A percentile compares a stretch with the other conserved stretches of the same genome.
phyloP scores from a whole-genome alignment of 108 stramenopile species.

The Schizochytrium sp. region DNA sequence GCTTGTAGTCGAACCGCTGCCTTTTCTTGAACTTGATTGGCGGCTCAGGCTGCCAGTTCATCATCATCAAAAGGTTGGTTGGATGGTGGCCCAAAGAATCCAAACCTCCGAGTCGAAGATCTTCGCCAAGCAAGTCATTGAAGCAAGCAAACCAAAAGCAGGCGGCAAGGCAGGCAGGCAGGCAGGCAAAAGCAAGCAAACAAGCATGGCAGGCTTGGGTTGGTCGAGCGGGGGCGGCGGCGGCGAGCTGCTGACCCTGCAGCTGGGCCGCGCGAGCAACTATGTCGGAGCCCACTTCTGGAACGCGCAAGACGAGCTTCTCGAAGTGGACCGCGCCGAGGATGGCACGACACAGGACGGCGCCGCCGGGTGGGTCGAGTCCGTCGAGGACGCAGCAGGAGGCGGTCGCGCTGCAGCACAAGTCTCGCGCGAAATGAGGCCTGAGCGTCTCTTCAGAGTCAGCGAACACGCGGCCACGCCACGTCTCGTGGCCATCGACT shows the following conservation, averaged over 20 bases:
- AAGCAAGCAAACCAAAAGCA: not conserved
- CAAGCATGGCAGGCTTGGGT: not conserved
- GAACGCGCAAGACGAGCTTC: constrained; percentile 5
- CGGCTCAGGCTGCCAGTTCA: too few relatives aligned
- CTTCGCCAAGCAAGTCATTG: too few relatives aligned
- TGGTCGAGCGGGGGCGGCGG: not conserved
- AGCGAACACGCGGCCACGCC: not conserved
- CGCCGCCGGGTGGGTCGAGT: not conserved
- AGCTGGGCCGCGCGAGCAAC: not conserved
- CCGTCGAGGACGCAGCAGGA: not conserved
- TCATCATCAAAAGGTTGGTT: too few relatives aligned
- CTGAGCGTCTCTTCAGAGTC: not conserved
- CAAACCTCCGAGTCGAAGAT: too few relatives aligned
- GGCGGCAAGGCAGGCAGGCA: too few relatives aligned
- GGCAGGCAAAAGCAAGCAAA: too few relatives aligned
- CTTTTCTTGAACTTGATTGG: too few relatives aligned
- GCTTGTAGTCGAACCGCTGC: too few relatives aligned
- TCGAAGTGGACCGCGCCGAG: not conserved
- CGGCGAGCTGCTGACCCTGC: not conserved
- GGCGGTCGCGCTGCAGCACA: not conserved
- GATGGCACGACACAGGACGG: not conserved
- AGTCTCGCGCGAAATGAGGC: not conserved
- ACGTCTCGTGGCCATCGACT: not conserved
- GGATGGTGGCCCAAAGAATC: too few relatives aligned
- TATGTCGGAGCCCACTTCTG: not conserved